phyloP scores from a whole-genome alignment of 176 grass and related monocot species.

The Ampelocalamus luodianensis region DNA sequence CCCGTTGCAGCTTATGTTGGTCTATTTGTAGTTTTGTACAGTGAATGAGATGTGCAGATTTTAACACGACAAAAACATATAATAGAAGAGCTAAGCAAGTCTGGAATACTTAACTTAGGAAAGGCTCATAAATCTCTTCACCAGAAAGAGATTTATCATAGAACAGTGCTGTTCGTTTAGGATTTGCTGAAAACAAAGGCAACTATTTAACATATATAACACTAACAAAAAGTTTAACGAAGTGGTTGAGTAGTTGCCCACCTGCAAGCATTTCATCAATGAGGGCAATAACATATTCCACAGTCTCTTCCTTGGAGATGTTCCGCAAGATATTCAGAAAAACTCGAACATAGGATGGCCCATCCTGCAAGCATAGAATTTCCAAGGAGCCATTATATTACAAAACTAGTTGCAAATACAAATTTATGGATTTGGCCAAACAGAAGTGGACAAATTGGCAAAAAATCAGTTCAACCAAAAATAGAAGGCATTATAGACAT shows the following conservation, averaged over 20 bases:
- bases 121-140: constrained; percentile 90
- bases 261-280: constrained; percentile 96
- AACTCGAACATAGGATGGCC: constrained; percentile 68
- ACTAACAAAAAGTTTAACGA: constrained; percentile 3
- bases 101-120: constrained; percentile 76
- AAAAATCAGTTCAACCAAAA: neutral
- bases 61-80: constrained; percentile 19
- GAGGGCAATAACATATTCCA: constrained; percentile 94
- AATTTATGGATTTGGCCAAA: constrained; percentile 4
- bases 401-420: neutral
- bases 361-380: constrained; percentile 66
- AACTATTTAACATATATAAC: constrained; percentile 43
- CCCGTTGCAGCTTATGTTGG: neutral
- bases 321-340: constrained; percentile 81
- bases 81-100: constrained; percentile 35
- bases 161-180: constrained; percentile 73
- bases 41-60: neutral
- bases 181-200: constrained; percentile 72
- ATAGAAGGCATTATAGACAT: constrained; percentile 1
- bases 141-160: constrained; percentile 77
- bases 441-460: constrained; percentile 4
- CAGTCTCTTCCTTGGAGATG: constrained; percentile 92
- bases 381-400: constrained; percentile 21
- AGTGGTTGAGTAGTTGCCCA: constrained; percentile 40
- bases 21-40: constrained; percentile 11